Base-by-base conservation (phyloP, 495 filamentous ascomycete genomes). In the Choiromyces venosus region DNA sequence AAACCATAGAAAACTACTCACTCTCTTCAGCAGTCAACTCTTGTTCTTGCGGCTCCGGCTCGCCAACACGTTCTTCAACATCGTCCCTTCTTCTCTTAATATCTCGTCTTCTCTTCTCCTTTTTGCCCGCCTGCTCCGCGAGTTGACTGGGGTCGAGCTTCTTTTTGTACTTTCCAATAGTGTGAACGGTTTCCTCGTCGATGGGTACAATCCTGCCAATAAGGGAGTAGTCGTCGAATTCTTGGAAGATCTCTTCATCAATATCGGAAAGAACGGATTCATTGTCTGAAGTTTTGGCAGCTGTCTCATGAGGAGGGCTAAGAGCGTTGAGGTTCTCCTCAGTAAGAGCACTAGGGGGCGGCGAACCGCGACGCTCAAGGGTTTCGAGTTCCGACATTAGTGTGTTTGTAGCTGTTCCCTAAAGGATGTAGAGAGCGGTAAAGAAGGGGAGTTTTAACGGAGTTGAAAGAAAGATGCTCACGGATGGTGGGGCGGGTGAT, bases 211-310 rank as follows among this genome's bases (percentile, higher is more conserved):
- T 85, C 35, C 88, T 88, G 66, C 93, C 88, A 37, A 72, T 69
- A 40, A 81, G 39, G 89, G 88, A 71, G 86, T 87, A 0, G 91
- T 91, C 70, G 79, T 97, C 93, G 83, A 97, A 97, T 77, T 97
- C 89, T 65, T 91, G 90, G 83, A 99, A 97, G 81, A 96, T 90
- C 65, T 91, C 91, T 81, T 98, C 95, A 82, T 98, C 96, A 77
- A 99, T 90, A 82, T 99, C 95, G 14, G 94, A 97, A 21, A 96
- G 88, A 69, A 92, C 88, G n/a, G 91, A 93, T 40, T 94, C 92
- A 74, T 91, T 88, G 76, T 94, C 93, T 0, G 90, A 91, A n/a
- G 52, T 3, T 29, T 86, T 77, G 67, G 83, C 85, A 33, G 82
- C 85, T n/a, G 46, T 78, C 74, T 67, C 80, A 68, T 71, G 73